Evolutionary conservation across 306 rosid species (phyloP).

Genomic region (Abrus precatorius): DNA sequence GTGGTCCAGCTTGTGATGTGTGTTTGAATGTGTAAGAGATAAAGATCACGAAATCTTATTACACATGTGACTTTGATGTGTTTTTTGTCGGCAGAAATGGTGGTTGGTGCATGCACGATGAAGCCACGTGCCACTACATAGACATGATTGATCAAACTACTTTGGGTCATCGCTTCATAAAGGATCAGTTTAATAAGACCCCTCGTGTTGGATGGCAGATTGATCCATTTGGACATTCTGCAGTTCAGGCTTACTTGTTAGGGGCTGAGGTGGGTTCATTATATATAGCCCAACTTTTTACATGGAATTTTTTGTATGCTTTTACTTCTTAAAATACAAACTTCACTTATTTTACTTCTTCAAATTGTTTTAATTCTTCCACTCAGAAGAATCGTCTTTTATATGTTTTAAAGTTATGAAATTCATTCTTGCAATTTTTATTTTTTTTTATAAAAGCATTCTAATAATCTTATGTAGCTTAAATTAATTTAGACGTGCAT

Average conservation of each 20-base stretch:
- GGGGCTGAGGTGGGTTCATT: constrained; percentile 71
- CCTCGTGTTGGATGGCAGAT: constrained; percentile 96
- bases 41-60: background rate
- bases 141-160: constrained; percentile 98
- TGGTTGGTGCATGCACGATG: constrained; percentile 99
- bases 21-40: background rate
- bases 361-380: background rate
- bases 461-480: too few relatives aligned
- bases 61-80: background rate
- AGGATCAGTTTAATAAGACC: constrained; percentile 65
- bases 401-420: too few relatives aligned
- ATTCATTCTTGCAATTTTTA: too few relatives aligned
- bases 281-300: background rate
- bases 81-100: constrained; percentile 70
- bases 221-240: constrained; percentile 95
- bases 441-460: too few relatives aligned
- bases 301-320: too few relatives aligned
- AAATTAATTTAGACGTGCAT: too few relatives aligned
- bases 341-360: background rate
- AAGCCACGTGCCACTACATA: constrained; percentile 83
- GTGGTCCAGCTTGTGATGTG: background rate
- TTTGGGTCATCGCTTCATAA: constrained; percentile 74
- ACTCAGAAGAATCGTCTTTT: too few relatives aligned
- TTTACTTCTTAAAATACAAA: too few relatives aligned
- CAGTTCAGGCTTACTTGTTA: constrained; percentile 86